phyloP scores from a whole-genome alignment of 2,329 filamentous ascomycete genomes.

The Pestalotiopsis sp. region DNA sequence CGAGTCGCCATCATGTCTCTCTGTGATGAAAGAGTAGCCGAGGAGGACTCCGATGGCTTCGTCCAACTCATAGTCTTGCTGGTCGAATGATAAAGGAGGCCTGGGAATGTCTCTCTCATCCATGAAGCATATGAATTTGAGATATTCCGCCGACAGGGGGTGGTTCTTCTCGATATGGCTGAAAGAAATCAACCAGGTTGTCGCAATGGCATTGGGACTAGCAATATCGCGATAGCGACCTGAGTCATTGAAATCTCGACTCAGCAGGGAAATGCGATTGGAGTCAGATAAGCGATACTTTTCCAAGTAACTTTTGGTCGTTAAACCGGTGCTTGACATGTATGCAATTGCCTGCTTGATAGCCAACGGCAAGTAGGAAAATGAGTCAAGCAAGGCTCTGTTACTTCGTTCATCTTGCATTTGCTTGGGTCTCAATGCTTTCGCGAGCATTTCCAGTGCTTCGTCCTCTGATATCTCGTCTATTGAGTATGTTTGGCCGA shows the following conservation, averaged over 20 bases:
- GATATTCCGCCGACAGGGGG: slow-evolving; percentile 28
- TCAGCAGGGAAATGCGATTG: slow-evolving; percentile 24
- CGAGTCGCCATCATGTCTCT: slow-evolving; percentile 16
- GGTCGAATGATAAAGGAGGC: background rate
- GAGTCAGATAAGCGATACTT: slow-evolving; percentile 21
- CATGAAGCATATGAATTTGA: slow-evolving; percentile 25
- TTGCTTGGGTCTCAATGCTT: background rate
- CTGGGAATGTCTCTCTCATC: slow-evolving; percentile 5
- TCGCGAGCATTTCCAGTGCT: background rate
- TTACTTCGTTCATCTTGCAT: background rate
- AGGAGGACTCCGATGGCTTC: background rate
- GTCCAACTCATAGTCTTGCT: background rate
- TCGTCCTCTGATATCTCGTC: background rate
- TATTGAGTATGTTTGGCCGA: background rate
- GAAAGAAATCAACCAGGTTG: slow-evolving; percentile 38
- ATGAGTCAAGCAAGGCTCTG: slow-evolving; percentile 28
- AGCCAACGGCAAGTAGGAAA: slow-evolving; percentile 35
- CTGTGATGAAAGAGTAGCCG: slow-evolving; percentile 27
- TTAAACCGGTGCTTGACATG: slow-evolving; percentile 30
- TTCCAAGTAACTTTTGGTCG: slow-evolving; percentile 24
- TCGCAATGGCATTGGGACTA: slow-evolving; percentile 32
- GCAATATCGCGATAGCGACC: slow-evolving; percentile 22
- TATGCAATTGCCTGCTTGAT: slow-evolving; percentile 37
- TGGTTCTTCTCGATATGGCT: slow-evolving; percentile 26
- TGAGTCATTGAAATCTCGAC: slow-evolving; percentile 30